A percentile compares a stretch with the other conserved stretches of the same genome.
phyloP scores from a whole-genome alignment of 1,284 basidiomycete genomes.

The Tylopilus sp. region DNA sequence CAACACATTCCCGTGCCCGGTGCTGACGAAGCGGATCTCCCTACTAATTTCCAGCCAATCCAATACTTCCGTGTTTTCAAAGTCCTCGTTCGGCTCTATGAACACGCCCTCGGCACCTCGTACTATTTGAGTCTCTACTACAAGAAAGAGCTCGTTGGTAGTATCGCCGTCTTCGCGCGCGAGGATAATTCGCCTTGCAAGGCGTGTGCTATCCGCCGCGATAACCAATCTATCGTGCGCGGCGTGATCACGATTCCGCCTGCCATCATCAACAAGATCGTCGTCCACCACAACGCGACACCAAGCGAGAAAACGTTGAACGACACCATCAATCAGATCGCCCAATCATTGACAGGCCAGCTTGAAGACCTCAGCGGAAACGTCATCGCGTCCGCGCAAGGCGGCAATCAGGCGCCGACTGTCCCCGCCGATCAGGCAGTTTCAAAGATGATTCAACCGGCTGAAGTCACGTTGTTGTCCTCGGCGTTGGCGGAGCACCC shows the following conservation, averaged over 20 bases:
- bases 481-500: conserved; percentile 32
- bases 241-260: conserved; percentile 33
- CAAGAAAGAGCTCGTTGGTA: conserved; percentile 29
- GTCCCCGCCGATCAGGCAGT: conserved; percentile 13
- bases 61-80: conserved; percentile 33
- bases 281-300: conserved; percentile 17
- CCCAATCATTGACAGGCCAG: conserved; percentile 18
- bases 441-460: conserved; percentile 23
- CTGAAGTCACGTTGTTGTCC: conserved; percentile 32
- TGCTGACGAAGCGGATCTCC: conserved; percentile 18
- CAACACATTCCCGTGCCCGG: conserved; percentile 29
- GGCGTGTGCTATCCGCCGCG: conserved; percentile 33
- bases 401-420: conserved; percentile 2
- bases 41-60: conserved; percentile 26
- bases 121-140: conserved; percentile 32
- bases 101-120: conserved; percentile 33
- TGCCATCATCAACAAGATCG: conserved; percentile 31
- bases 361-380: conserved; percentile 27
- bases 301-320: conserved; percentile 14
- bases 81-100: conserved; percentile 34
- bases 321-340: conserved; percentile 21
- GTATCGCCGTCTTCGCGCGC: conserved; percentile 36
- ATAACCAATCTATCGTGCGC: conserved; percentile 24
- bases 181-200: conserved; percentile 32
- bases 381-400: conserved; percentile 30